Percentiles rank a stretch among this genome's conserved stretches.
Conservation (phyloP, 768 basidiomycete species). For the Cystobasidium tubakii region DNA sequence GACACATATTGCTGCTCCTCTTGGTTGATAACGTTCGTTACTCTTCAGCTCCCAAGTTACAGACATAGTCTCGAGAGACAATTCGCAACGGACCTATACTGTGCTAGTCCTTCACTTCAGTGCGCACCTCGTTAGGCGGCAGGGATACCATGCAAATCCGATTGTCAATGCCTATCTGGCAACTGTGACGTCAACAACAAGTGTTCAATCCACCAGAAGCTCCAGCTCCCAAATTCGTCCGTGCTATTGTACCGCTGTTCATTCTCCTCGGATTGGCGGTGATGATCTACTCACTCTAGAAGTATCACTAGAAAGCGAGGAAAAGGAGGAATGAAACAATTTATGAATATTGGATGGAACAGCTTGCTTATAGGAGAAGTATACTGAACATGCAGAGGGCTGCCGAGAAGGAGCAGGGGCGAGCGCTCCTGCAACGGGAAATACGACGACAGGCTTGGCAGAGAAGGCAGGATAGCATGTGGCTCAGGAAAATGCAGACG, state of each 20-base stretch:
- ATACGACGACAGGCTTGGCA: no score
- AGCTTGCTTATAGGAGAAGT: conserved; percentile 14
- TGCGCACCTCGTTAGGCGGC: conserved; percentile 5
- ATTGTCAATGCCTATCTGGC: conserved; percentile 29
- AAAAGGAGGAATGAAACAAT: neutral
- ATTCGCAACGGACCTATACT: conserved; percentile 23
- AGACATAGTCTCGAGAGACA: conserved; percentile 65
- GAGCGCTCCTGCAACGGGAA: neutral
- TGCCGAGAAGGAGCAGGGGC: conserved; percentile 1
- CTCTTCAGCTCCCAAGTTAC: conserved; percentile 56
- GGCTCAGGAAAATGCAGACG: no score
- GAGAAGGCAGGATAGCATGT: neutral
- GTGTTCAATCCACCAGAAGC: conserved; percentile 14
- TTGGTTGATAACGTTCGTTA: neutral
- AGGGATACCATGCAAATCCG: conserved; percentile 3
- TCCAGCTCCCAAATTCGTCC: neutral
- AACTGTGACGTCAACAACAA: conserved; percentile 23
- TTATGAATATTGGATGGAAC: conserved; percentile 29
- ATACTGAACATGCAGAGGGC: conserved; percentile 23
- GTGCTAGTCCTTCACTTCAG: neutral
- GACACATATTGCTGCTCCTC: neutral
- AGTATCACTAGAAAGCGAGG: conserved; percentile 1
- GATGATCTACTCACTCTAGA: conserved; percentile 2
- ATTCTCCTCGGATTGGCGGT: neutral
- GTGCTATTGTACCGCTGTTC: conserved; percentile 8